Base-by-base conservation (phyloP, 768 basidiomycete species). In the Russula lepida region DNA sequence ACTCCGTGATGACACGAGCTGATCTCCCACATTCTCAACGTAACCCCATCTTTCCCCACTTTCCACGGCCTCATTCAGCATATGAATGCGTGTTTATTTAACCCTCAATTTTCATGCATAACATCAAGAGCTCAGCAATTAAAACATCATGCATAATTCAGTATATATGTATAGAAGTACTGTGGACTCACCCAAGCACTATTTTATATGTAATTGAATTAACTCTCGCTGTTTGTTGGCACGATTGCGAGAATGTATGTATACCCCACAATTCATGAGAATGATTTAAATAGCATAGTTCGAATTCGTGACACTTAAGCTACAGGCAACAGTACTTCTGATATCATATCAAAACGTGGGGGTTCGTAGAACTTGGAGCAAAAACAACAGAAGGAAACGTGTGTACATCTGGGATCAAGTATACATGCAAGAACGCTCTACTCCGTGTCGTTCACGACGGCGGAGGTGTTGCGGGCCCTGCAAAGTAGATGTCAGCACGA, bases 1-100 rank as follows among this genome's bases (percentile, higher is more conserved):
- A 19, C 71, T 92, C 39, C 69, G 72, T 3, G 73, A 77, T 30
- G 71, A 60, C 49, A 50, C 28, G 41, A 49, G 12, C n/a, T 50
- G 37, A 58, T 32, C 28, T n/a, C 35, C 35, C 35, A 15, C 30
- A 8, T 28, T 13, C 30, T 4, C 21, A 44, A 19, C 13, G 28
- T 1, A 11, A 37, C 6, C 28, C 6, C 27, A 27, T 35, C 23
- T 25, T n/a, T 52, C 6, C 23, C 25, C 19, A 44, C 21, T 33
- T 33, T 32, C 19, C 32, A n/a, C n/a, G 6, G 27, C 30, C 9
- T 17, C 19, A 35, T 35, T 35, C 15, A 13, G 35, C 35, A 15
- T 35, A 33, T 35, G 1, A 0, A 37, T 37, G 15, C 35, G 35
- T 37, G 15, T 30, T 27, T 12, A 28, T 43, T 41, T 41, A 5